Percentiles rank a stretch among this genome's conserved stretches.
Evolutionary conservation across 805 yeast species (phyloP).

Genomic region (Nakazawaea populi): DNA sequence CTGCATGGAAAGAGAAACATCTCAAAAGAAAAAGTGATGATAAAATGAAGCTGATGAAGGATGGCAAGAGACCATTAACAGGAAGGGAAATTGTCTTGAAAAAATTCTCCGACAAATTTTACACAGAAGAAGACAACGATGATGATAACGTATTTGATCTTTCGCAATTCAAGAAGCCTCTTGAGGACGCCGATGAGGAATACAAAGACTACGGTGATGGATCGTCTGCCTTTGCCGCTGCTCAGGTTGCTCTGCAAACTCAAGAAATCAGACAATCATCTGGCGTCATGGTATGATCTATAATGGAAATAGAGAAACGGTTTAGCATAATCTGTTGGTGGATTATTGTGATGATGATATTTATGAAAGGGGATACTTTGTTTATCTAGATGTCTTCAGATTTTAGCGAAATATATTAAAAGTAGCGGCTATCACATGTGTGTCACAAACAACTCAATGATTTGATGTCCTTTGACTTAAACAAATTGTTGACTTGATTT

Average conservation of each 20-base stretch:
- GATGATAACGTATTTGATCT: constrained; percentile 48
- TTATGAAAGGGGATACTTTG: no score
- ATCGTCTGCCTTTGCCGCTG: constrained; percentile 28
- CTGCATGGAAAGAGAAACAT: constrained; percentile 76
- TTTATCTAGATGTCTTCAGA: no score
- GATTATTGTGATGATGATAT: no score
- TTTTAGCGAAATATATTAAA: no score
- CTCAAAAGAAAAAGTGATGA: constrained; percentile 42
- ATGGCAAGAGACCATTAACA: constrained; percentile 44
- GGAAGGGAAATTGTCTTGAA: constrained; percentile 68
- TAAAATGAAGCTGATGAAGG: constrained; percentile 18
- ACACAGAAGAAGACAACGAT: constrained; percentile 44
- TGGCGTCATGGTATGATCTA: not conserved
- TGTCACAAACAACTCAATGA: no score
- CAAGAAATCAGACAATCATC: not conserved
- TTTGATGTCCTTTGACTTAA: no score
- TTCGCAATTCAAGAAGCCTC: constrained; percentile 46
- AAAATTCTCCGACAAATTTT: constrained; percentile 51
- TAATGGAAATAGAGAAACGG: not conserved
- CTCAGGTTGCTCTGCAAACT: constrained; percentile 16
- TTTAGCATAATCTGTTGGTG: no score
- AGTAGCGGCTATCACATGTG: no score
- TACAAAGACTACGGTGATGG: constrained; percentile 78
- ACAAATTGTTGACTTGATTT: no score
- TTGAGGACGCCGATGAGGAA: constrained; percentile 42